Base-by-base conservation (phyloP, 2,329 filamentous ascomycete genomes). In the Talaromyces atroroseus region DNA sequence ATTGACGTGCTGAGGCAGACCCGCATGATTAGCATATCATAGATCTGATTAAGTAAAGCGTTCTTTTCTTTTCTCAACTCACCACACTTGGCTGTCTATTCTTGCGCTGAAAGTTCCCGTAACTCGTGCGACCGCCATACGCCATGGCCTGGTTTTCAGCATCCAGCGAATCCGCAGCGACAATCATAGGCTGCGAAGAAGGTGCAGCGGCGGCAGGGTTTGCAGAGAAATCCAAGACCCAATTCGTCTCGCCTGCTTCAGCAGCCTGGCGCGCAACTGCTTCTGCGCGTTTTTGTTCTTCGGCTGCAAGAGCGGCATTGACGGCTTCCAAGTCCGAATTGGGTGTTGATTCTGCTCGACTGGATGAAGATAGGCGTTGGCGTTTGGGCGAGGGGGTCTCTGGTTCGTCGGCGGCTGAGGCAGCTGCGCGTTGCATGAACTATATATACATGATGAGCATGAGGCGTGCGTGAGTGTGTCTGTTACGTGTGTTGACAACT, bases 361-460 rank as follows among this genome's bases (percentile, higher is more conserved):
- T 60, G 26, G 65, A 59, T 5, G 61, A 64, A 0, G 71, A 73
- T 7, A 68, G 42, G 58, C 71, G 68, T 12, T 64, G 66, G 26
- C 73, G 71, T 56, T 76, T 76, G 1, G 72, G 63, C 2, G 64
- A 66, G 1, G 67, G 68, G 1, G 64, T 58, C 20, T 63, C 57
- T 23, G 57, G 54, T 16, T 81, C 74, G 57, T 84, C 79, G 72
- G 49, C 78, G 70, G 58, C 76, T 23, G 86, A 82, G 50, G 86
- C 84, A 50, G 85, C 87, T 60, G 89, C 88, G 66, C 92, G 84
- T 78, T 95, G 92, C 92, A 96, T 96, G 70, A 96, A 96, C 78
- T 85, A 64, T 34, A 51, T 42, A 12, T 18, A 40, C 32, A 24
- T 56, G 57, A 29, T 29, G 26, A 29, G 21, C 26, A 29, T 36